Base-by-base conservation (phyloP, 371 early-diverging fungal species). In the Haplosporangium sp. region DNA sequence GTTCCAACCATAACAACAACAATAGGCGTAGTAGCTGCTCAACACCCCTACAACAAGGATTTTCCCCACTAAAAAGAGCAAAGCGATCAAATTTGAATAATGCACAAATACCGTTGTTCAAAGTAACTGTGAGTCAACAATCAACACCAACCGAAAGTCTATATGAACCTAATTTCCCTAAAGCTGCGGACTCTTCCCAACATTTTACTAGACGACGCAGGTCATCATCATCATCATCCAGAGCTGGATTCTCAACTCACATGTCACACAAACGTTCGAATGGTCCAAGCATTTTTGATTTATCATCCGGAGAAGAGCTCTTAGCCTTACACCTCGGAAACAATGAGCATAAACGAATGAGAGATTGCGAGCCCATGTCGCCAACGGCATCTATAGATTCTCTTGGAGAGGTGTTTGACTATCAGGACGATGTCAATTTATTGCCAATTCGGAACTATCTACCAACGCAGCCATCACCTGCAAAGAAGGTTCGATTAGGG, bases 301-400 rank as follows among this genome's bases (percentile, higher is more conserved):
- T 81, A 44, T 81, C 82, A 53, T 81, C 82, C 2, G 82, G 82
- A 45, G 82, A 81, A 40, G 82, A 81, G 56, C 67, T 81, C 9
- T 69, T 81, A 13, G 66, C 67, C 8, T 50, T 81, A 44, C 82
- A 75, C 37, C 38, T 81, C n/a, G 82, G 72, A 3, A 72, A 69
- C 15, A 75, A 72, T n/a, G 76, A 74, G 0, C 73, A 69, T 37
- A 81, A 81, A 44, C 64, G 82, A 4, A 68, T 65, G 58, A 65
- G 82, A n/a, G 70, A 72, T 3, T 56, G 61, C 37, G 81, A 74
- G 13, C 40, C 53, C 19, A 39, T 55, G 10, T 42, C 62, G n/a
- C 53, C 67, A 2, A 20, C 61, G 37, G 35, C 35, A 20, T 37
- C 61, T 40, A 11, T 9, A 19, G 71, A 73, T 42, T 59, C 66